A percentile compares a stretch with the other conserved stretches of the same genome.
Evolutionary conservation across 1,284 basidiomycete genomes (phyloP).

Genomic region (Veloporphyrellus conicus): DNA sequence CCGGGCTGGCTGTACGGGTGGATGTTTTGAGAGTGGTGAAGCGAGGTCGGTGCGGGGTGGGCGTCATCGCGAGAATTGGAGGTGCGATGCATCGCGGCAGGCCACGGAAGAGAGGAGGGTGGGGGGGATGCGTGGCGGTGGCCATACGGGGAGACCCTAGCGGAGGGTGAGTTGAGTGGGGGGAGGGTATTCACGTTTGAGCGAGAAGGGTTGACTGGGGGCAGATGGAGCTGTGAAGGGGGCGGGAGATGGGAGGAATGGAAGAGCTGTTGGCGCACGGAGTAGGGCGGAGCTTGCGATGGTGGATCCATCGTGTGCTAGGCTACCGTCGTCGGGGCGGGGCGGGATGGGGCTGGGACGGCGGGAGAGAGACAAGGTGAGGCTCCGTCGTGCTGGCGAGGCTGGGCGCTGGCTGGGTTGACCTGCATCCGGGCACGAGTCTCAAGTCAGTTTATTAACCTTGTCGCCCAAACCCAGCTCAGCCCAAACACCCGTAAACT

Average conservation of each 20-base stretch:
- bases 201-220: conserved; percentile 34
- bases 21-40: conserved; percentile 18
- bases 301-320: conserved; percentile 16
- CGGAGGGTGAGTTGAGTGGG: conserved; percentile 30
- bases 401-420: conserved; percentile 9
- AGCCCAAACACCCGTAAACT: conserved; percentile 29
- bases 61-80: conserved; percentile 40
- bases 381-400: not conserved
- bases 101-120: conserved; percentile 24
- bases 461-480: conserved; percentile 19
- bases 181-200: conserved; percentile 38
- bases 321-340: not conserved
- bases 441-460: conserved; percentile 22
- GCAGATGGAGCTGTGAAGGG: conserved; percentile 43
- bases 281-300: conserved; percentile 25
- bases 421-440: conserved; percentile 20
- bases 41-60: conserved; percentile 13
- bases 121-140: conserved; percentile 29
- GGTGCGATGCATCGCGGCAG: conserved; percentile 29
- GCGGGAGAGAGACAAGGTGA: not conserved
- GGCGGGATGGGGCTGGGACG: conserved; percentile 7
- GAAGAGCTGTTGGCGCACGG: conserved; percentile 31
- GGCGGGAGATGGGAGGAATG: conserved; percentile 44
- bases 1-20: conserved; percentile 21
- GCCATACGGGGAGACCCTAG: conserved; percentile 23